Evolutionary conservation across 2,329 filamentous ascomycete genomes (phyloP), one percentile per base, ranked within the genome.

Genomic region (Chaetothyriales sp.): DNA sequence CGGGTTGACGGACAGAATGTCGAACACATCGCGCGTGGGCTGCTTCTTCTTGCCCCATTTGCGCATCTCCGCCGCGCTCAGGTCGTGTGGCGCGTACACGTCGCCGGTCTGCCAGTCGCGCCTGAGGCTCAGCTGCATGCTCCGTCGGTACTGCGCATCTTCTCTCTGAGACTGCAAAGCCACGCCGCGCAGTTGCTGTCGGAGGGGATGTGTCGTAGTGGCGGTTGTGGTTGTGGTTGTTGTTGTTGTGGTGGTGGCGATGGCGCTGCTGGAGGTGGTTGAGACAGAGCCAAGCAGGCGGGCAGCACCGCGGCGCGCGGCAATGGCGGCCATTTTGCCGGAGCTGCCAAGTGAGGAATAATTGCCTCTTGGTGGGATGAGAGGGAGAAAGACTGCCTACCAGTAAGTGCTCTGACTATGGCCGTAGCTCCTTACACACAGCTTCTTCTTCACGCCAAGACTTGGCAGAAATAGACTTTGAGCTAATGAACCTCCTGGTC

Each of bases 31-130:
- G 50, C 66, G 73, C 43, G 74, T 71, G 55, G 77, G 77, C 58
- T 67, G 69, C 51, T 71, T 68, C 58, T 70, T 70, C 65, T 70
- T 74, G 67, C 77, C 81, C 84, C 85, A 95, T 74, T 94, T 94
- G 64, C 71, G 70, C 80, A 86, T 83, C 77, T 95, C 89, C 37
- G 73, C 71, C 20, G 81, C 76, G 51, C 80, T 84, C 65, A 98
- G 68, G 69, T 98, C 92, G 65, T 89, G 86, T 33, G 92, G 92
- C 54, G 89, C 78, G 70, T 97, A 97, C 49, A 95, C 77, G 65
- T 97, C 89, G 60, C 92, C 92, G 0, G 72, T 62, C 61, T 75
- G 74, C 83, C 85, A 97, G 43, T 77, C 75, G 47, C 89, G 82
- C 25, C 19, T 46, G 10, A 40, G 33, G 33, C 33, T 40, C 10